Base-by-base conservation (phyloP, 768 basidiomycete species). In the Cystofilobasidium capitatum region DNA sequence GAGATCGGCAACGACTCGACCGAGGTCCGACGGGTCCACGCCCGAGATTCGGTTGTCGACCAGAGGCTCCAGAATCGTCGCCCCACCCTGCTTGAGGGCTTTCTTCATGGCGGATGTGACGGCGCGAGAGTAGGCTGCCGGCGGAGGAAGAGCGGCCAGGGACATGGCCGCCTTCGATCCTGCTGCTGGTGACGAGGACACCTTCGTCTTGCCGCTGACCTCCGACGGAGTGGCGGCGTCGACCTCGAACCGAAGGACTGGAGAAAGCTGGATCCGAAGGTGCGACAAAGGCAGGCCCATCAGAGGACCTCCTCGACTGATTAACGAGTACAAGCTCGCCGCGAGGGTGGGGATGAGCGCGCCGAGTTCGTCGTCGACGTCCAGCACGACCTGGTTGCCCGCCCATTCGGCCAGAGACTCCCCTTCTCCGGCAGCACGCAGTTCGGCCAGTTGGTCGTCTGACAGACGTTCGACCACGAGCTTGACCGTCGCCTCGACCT, bases 1-100 rank as follows among this genome's bases (percentile, higher is more conserved):
- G n/a, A 92, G 78, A 72, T 92, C 90, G 73, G 86, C 88, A 55
- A 90, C 83, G 26, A 88, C 84, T 72, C 84, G 88, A 29, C 90
- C 89, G 3, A 91, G 78, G 66, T 80, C 80, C 67, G 85, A 83
- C 70, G 86, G 86, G 31, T 80, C 79, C 9, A 89, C 83, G 20
- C 82, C 83, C 55, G 89, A 81, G 71, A 85, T 89, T 70, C 90
- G 78, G 36, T 78, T 78, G 31, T 89, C 81, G 71, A 83, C 91
- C 13, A 91, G 89, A 73, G 92, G 90, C 76, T 90, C 81, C 49
- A 92, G 76, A 3, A 87, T 81, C 1, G 89, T 90, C 72, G 83
- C 81, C 13, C 86, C 86, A 4, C 84, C 83, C 36, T 81, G 80
- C 31, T 80, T 81, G 62, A 91, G 75, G 36, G 81, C 81, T 39